Conservation (phyloP, 1,139 yeast genomes). For the Protomyces macrosporus region DNA sequence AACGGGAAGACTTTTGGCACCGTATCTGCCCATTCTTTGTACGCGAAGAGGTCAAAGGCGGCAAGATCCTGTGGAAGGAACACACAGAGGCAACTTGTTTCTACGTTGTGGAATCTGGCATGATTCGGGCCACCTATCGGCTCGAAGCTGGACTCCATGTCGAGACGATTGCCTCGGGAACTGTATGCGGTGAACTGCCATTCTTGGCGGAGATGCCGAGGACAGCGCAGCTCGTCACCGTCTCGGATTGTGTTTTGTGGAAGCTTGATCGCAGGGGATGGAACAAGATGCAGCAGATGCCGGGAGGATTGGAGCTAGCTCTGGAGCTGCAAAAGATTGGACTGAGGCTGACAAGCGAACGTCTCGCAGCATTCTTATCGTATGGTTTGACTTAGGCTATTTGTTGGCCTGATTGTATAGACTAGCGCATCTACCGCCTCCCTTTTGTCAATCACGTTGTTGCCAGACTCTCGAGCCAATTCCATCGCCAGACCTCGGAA, state of each 20-base stretch:
- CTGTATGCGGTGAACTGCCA: constrained; percentile 76
- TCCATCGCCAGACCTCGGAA: too few relatives aligned
- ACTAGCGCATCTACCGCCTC: too few relatives aligned
- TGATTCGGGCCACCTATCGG: constrained; percentile 57
- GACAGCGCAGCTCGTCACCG: constrained; percentile 43
- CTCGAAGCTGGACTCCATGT: constrained; percentile 52
- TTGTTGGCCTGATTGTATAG: too few relatives aligned
- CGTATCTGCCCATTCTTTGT: constrained; percentile 49
- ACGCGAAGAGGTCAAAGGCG: constrained; percentile 48
- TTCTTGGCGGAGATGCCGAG: constrained; percentile 46
- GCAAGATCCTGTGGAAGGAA: constrained; percentile 39
- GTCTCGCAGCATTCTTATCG: constrained; percentile 44
- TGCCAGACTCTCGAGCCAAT: too few relatives aligned
- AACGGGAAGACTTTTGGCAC: constrained; percentile 63
- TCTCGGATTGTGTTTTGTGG: constrained; percentile 68
- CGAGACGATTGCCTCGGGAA: constrained; percentile 80
- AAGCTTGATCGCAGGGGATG: constrained; percentile 50
- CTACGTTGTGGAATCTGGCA: constrained; percentile 74
- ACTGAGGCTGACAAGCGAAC: constrained; percentile 60
- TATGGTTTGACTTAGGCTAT: constrained; percentile 28
- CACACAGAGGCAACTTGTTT: constrained; percentile 45
- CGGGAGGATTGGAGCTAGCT: constrained; percentile 52
- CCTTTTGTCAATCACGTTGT: too few relatives aligned
- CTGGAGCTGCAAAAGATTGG: constrained; percentile 65
- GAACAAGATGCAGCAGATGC: constrained; percentile 38